A percentile compares a stretch with the other conserved stretches of the same genome.
These are phyloP conservation scores for Umbelopsis sp. DNA, from an alignment of 192 early-diverging fungal species.

Conservation along the genomic window DNA sequence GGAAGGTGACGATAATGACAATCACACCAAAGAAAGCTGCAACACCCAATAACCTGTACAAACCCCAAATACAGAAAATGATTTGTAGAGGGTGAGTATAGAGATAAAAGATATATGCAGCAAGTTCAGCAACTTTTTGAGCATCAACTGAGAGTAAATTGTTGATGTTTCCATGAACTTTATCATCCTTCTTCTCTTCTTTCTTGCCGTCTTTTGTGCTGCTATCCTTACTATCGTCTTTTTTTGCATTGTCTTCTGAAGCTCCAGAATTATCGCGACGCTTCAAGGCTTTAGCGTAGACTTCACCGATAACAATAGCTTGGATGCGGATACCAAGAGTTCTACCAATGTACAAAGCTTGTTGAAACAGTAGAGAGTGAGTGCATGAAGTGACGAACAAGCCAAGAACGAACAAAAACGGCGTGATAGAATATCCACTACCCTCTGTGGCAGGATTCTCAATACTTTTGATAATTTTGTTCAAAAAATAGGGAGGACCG, in stretches of 20 bases:
- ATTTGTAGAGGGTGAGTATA: conserved; percentile 71
- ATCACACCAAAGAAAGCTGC: conserved; percentile 82
- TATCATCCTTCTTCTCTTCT: conserved; percentile 30
- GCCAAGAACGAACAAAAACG: conserved; percentile 64
- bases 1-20: conserved; percentile 66
- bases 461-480: conserved; percentile 60
- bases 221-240: neutral
- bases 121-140: conserved; percentile 54
- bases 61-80: conserved; percentile 63
- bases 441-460: conserved; percentile 25
- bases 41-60: conserved; percentile 80
- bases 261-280: conserved; percentile 37
- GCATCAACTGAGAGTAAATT: conserved; percentile 69
- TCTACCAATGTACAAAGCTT: conserved; percentile 67
- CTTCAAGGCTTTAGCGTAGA: conserved; percentile 42
- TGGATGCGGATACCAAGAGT: conserved; percentile 63
- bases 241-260: neutral
- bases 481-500: conserved; percentile 60
- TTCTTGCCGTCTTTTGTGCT: neutral
- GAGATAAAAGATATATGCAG: conserved; percentile 59
- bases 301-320: conserved; percentile 42
- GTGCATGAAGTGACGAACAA: conserved; percentile 52
- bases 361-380: conserved; percentile 51
- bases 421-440: conserved; percentile 32
- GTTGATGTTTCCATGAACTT: conserved; percentile 56